Base-by-base conservation (phyloP, 1,284 basidiomycete genomes). In the Irpex sp. region DNA sequence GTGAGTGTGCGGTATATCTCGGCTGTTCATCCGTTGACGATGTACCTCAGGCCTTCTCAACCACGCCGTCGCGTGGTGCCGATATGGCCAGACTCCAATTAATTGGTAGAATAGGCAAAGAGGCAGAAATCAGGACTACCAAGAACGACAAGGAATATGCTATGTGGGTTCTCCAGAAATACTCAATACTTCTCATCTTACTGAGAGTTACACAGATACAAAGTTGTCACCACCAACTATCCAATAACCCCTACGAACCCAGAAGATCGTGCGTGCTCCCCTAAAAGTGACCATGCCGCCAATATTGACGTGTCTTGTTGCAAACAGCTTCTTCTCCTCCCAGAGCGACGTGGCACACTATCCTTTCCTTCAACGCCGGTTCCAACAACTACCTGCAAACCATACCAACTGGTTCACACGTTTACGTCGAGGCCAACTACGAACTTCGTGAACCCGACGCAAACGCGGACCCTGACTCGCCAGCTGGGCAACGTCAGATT, bases 121-220 rank as follows among this genome's bases (percentile, higher is more conserved):
- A 90, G 57, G 90, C 93, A 53, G 89, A 92, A 71, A 71, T 84
- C 46, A 85, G 85, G 59, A 78, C 76, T 51, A 88, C 90, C 1
- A 90, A 83, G 76, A 85, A 79, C 62, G 87, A 92, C 66, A 88
- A 86, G 71, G 90, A 93, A 82, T 95, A 86, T 66, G 78, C 92
- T 47, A 74, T 81, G 90, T 93, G 69, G 64, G 89, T 82, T 1
- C 26, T 26, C 26, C 26, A 26, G 26, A 26, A 26, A 39, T 5
- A 43, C 5, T 43, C 39, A 43, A 65, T 50, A 67, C 36, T 6
- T 13, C 11, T 15, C 21, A 26, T 19, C 0, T 26, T 53, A 37
- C 19, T 56, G 11, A 8, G 54, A 60, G 8, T 61, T 37, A n/a
- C 21, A 3, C 64, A 90, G 87, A 3, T 93, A 93, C 71, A 78